Evolutionary conservation across 495 filamentous ascomycete genomes (phyloP).

Genomic region (Xylaria scruposa): DNA sequence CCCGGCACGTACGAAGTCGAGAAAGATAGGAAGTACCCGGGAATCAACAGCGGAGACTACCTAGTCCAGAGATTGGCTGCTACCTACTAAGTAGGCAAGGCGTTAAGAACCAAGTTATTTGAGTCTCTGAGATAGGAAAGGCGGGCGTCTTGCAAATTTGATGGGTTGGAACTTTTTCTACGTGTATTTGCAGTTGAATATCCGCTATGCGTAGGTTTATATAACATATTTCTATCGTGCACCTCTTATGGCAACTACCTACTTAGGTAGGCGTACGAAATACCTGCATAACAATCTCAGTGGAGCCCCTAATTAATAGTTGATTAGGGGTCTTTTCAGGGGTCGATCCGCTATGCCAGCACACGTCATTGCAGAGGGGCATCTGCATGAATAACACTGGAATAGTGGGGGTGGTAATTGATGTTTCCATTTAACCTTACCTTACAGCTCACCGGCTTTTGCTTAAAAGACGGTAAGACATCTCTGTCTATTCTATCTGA

Average conservation of each 20-base stretch:
- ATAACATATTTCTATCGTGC: background rate
- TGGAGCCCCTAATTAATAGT: constrained; percentile 6
- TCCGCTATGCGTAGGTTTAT: background rate
- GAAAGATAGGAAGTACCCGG: constrained; percentile 76
- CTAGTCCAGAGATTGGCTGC: constrained; percentile 77
- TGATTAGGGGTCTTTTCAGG: constrained; percentile 15
- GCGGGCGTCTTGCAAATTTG: too few relatives aligned
- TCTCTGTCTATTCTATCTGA: background rate
- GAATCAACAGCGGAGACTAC: constrained; percentile 82
- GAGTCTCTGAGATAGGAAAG: background rate
- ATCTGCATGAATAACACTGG: constrained; percentile 1
- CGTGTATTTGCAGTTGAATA: background rate
- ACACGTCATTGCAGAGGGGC: constrained; percentile 36
- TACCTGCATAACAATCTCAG: background rate
- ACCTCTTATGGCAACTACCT: background rate
- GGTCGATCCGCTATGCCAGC: background rate
- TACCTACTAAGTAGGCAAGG: constrained; percentile 60
- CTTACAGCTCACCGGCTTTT: constrained; percentile 18
- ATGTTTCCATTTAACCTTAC: background rate
- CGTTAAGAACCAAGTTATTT: background rate
- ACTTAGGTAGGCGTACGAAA: too few relatives aligned
- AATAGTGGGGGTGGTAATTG: constrained; percentile 26
- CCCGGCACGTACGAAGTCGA: constrained; percentile 81
- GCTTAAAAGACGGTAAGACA: background rate
- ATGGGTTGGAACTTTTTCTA: too few relatives aligned